Conservation (phyloP, 441 rosid genomes). For the Aquilaria agallochum region DNA sequence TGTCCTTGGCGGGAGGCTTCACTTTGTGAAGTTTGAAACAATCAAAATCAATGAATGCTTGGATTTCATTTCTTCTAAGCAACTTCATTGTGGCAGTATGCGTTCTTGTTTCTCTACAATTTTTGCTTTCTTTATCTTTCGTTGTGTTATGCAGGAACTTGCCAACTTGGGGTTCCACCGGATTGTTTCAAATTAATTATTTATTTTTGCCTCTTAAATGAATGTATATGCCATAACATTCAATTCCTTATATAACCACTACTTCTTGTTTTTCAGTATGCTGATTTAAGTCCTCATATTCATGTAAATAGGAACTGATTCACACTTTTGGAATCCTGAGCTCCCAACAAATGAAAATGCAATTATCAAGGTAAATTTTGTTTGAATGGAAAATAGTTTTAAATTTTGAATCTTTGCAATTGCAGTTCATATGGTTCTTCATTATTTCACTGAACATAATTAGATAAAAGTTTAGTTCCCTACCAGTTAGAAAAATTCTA, state of each 20-base stretch:
- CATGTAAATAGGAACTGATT: constrained; percentile 43
- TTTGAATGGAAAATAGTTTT: not conserved
- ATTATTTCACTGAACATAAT: too few relatives aligned
- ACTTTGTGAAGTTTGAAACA: constrained; percentile 98
- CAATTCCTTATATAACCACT: too few relatives aligned
- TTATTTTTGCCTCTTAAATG: not conserved
- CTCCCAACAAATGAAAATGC: constrained; percentile 32
- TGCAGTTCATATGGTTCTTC: too few relatives aligned
- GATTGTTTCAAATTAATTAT: not conserved
- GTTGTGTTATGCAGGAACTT: not conserved
- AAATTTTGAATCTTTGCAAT: too few relatives aligned
- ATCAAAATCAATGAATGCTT: constrained; percentile 86
- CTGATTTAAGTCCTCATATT: constrained; percentile 6
- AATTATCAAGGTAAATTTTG: constrained; percentile 51
- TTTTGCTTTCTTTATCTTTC: constrained; percentile 1
- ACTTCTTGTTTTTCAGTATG: not conserved
- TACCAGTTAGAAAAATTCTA: too few relatives aligned
- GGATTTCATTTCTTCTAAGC: constrained; percentile 92
- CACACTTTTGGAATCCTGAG: constrained; percentile 39
- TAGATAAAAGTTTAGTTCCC: too few relatives aligned
- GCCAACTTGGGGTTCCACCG: not conserved
- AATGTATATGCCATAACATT: too few relatives aligned
- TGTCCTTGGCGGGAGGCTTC: constrained; percentile 98
- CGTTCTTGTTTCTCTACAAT: constrained; percentile 8
- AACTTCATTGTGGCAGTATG: constrained; percentile 80